Conservation (phyloP, 2,329 filamentous ascomycete species). For the Calonectria hawksworthii region DNA sequence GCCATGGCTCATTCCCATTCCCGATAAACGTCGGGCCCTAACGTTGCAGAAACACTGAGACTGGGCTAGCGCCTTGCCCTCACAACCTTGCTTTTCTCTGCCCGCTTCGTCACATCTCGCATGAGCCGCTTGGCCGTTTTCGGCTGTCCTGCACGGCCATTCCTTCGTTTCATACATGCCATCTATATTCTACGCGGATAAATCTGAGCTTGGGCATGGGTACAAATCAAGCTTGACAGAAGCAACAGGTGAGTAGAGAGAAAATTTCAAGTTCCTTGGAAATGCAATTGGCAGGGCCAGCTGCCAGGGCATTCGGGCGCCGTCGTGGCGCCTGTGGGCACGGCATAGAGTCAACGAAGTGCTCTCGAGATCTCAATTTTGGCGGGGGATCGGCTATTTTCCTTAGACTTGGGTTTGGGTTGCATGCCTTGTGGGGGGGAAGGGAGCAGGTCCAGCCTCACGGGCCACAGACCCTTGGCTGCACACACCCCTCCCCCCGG, state of each 20-base stretch:
- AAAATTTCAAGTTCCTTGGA: slow-evolving; percentile 1
- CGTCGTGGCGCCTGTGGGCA: slow-evolving; percentile 34
- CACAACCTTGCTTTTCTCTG: not conserved
- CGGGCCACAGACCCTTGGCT: slow-evolving; percentile 4
- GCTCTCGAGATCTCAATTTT: slow-evolving; percentile 42
- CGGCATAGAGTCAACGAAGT: slow-evolving; percentile 39
- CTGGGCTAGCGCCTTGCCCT: slow-evolving; percentile 2
- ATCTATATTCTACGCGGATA: slow-evolving; percentile 10
- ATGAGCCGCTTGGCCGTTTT: slow-evolving; percentile 1
- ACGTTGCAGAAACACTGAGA: slow-evolving; percentile 14
- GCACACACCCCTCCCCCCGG: slow-evolving; percentile 12
- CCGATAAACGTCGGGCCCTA: slow-evolving; percentile 20
- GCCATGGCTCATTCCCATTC: not conserved
- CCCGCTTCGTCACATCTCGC: slow-evolving; percentile 23
- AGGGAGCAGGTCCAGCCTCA: slow-evolving; percentile 23
- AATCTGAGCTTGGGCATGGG: not conserved
- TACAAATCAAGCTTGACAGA: not conserved
- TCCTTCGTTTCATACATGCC: slow-evolving; percentile 25
- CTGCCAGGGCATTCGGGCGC: slow-evolving; percentile 29
- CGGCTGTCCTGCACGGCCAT: slow-evolving; percentile 18
- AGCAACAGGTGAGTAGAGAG: not conserved
- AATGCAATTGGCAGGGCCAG: not conserved
- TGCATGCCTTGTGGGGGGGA: slow-evolving; percentile 25
- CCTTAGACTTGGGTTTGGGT: not conserved
- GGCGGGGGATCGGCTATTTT: slow-evolving; percentile 38